Evolutionary conservation across 2,329 filamentous ascomycete genomes (phyloP).

Genomic region (Leptographium galeiforme): DNA sequence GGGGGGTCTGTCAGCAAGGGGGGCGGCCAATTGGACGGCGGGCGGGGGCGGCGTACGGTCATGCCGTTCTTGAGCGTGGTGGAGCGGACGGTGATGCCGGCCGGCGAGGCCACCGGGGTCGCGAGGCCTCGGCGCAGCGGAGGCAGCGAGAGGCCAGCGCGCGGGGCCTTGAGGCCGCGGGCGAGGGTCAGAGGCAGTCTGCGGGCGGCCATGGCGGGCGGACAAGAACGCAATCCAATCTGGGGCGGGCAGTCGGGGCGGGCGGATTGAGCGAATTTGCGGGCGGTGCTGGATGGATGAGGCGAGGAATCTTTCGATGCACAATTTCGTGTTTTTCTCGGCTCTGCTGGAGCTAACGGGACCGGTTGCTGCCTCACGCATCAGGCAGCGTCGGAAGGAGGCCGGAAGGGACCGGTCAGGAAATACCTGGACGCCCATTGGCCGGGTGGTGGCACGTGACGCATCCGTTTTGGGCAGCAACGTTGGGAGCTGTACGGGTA

Average conservation of each 20-base stretch:
- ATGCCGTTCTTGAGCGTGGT: conserved; percentile 96
- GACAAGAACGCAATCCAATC: conserved; percentile 28
- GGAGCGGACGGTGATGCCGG: conserved; percentile 67
- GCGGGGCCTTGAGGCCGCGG: conserved; percentile 70
- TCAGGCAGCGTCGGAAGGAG: conserved; percentile 5
- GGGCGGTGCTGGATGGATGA: neutral
- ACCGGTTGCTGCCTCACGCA: conserved; percentile 8
- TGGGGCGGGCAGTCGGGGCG: conserved; percentile 19
- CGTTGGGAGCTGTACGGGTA: too few relatives aligned
- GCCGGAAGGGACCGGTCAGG: conserved; percentile 9
- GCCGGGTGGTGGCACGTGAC: neutral
- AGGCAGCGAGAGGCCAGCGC: conserved; percentile 68
- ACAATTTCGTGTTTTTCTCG: conserved; percentile 9
- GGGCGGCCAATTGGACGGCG: conserved; percentile 22
- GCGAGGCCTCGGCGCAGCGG: conserved; percentile 78
- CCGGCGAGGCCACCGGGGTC: conserved; percentile 55
- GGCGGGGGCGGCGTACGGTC: conserved; percentile 48
- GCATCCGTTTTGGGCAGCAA: too few relatives aligned
- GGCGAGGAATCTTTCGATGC: conserved; percentile 20
- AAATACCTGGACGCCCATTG: conserved; percentile 9
- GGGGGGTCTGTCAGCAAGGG: conserved; percentile 12
- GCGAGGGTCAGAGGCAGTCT: conserved; percentile 92
- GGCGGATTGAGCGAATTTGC: conserved; percentile 35
- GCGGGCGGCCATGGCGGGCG: conserved; percentile 75
- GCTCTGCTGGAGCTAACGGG: conserved; percentile 8